These are phyloP conservation scores for Cercospora brassicicola DNA, from an alignment of 2,329 filamentous ascomycete species.

Conservation along the genomic window DNA sequence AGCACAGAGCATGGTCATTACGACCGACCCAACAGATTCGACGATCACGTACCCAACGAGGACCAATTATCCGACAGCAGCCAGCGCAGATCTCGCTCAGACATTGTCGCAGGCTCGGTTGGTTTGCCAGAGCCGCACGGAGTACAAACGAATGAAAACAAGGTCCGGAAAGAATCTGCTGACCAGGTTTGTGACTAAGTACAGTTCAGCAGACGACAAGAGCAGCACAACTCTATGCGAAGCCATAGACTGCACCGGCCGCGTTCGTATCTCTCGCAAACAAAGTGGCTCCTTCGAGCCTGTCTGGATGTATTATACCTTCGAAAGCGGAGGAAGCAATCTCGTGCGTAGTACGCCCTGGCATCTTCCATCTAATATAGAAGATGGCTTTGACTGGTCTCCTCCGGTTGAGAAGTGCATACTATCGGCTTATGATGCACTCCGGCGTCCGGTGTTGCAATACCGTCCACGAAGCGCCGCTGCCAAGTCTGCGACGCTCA, in stretches of 20 bases:
- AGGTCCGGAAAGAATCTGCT: not conserved
- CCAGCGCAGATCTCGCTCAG: not conserved
- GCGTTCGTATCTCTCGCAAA: not conserved
- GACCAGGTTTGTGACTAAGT: not conserved
- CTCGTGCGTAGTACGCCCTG: not conserved
- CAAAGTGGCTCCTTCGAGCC: not conserved
- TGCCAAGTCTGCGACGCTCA: not conserved
- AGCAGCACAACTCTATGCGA: not conserved
- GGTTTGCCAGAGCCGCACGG: not conserved
- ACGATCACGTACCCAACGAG: not conserved
- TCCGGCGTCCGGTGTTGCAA: not conserved
- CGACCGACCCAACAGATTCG: not conserved
- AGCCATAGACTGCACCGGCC: not conserved
- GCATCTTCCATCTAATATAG: not conserved
- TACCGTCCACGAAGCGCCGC: not conserved
- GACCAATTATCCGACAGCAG: not conserved
- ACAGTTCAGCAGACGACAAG: not conserved
- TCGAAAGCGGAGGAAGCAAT: not conserved
- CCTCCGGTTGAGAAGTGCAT: not conserved
- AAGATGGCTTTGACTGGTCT: not conserved
- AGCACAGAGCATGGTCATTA: not conserved
- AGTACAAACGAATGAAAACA: not conserved
- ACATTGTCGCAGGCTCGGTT: not conserved
- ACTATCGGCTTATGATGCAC: not conserved
- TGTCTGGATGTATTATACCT: not conserved